Base-by-base conservation (phyloP, 164 flowering plant genomes). In the Annona cherimola region DNA sequence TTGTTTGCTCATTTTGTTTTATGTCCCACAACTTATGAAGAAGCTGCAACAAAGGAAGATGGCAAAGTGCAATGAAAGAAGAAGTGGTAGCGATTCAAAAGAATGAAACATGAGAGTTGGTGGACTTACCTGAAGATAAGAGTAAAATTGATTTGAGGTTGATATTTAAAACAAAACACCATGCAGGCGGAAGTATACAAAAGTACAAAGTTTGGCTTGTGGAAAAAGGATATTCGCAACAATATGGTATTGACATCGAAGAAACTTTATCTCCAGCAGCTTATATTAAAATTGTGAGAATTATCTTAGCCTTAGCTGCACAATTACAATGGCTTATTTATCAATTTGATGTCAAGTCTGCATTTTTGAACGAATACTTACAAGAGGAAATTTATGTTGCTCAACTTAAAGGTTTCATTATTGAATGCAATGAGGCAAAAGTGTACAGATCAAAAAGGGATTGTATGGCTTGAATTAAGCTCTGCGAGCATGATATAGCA, bases 341-440 rank as follows among this genome's bases (percentile, higher is more conserved):
- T 68, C 42, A 68, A 26, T 20, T 69, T 55, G 71, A 69, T 59
- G 4, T 59, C 3, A 59, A 59, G 41, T 69, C 45, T 3, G 63
- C 63, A 8, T 42, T 59, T 26, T 41, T 69, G 7, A 57, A 59
- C 41, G 72, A 11, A 18, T 4, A 20, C 2, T 39, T 69, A 2
- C 11, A 59, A 6, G 64, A 69, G 18, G 50, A 57, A 6, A 19
- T 69, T 35, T 59, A 54, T 69, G 19, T 69, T 40, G 45, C 26
- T 4, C 63, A 69, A 69, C 45, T 35, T 12, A 3, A 35, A 8
- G 35, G 72, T 4, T 69, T 57, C 59, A 45, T 54, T 3, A 12
- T 35, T 14, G 35, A 41, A 63, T 26, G 64, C 41, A 59, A 69
- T 14, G 71, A 69, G 42, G 40, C 40, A 7, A 57, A 69, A 16